Percentiles rank a stretch among this genome's conserved stretches.
These are phyloP conservation scores for Colletotrichum lindemuthianum DNA, from an alignment of 2,329 filamentous ascomycete genomes.

Conservation along the genomic window DNA sequence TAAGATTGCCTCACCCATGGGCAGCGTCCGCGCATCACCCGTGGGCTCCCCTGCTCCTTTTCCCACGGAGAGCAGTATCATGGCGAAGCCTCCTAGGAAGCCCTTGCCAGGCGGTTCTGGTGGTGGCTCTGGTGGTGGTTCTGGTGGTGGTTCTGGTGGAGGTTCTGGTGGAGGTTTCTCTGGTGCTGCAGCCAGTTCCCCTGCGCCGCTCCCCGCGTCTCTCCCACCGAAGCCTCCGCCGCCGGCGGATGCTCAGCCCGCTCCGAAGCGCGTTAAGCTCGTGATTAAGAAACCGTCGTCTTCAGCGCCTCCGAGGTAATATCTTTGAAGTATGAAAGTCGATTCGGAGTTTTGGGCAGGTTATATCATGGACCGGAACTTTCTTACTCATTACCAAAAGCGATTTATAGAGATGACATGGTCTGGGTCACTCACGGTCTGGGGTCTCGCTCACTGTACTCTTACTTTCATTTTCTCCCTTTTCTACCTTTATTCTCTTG, in stretches of 20 bases:
- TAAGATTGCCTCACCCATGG: constrained; percentile 13
- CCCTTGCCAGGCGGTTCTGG: constrained; percentile 42
- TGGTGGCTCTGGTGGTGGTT: constrained; percentile 10
- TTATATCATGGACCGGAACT: not conserved
- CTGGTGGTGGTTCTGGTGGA: constrained; percentile 1
- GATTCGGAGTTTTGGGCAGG: not conserved
- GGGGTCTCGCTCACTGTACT: too few species aligned
- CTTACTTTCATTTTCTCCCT: too few species aligned
- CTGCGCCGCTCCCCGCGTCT: constrained; percentile 7
- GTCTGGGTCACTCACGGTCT: too few species aligned
- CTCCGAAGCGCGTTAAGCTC: constrained; percentile 36
- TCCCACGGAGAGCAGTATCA: constrained; percentile 41
- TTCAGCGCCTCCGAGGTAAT: constrained; percentile 12
- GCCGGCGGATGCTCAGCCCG: constrained; percentile 20
- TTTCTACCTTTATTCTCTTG: too few species aligned
- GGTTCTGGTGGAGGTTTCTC: constrained; percentile 18
- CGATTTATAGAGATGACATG: too few species aligned
- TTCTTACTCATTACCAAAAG: not conserved
- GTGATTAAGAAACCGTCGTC: constrained; percentile 35
- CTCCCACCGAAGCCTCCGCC: constrained; percentile 26
- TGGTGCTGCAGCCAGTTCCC: constrained; percentile 22
- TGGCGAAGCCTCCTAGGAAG: constrained; percentile 47
- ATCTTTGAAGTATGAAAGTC: too few species aligned
- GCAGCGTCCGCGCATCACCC: constrained; percentile 39
- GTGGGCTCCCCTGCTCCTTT: constrained; percentile 41